These are phyloP conservation scores for Dillenia turbinata DNA, from an alignment of 164 flowering plant species.

Conservation along the genomic window DNA sequence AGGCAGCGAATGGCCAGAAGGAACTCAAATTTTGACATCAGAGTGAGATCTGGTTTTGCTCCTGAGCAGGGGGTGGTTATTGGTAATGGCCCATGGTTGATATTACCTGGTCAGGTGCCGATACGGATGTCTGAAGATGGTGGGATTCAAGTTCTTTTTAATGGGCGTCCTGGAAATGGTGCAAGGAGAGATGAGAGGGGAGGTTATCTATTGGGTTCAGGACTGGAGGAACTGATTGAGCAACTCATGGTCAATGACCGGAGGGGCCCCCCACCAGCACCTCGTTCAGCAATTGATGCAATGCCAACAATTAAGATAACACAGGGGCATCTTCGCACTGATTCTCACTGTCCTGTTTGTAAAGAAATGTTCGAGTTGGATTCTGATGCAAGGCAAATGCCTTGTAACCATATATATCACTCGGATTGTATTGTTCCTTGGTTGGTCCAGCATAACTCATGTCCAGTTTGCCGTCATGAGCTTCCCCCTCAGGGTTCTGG, in stretches of 20 bases:
- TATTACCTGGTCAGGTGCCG: slow-evolving; percentile 78
- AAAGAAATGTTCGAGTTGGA: slow-evolving; percentile 74
- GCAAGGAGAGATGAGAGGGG: slow-evolving; percentile 53
- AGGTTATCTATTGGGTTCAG: slow-evolving; percentile 78
- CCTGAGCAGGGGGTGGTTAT: slow-evolving; percentile 11
- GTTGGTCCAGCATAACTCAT: slow-evolving; percentile 78
- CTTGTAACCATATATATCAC: slow-evolving; percentile 78
- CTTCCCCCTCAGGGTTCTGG: slow-evolving; percentile 38
- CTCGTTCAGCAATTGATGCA: slow-evolving; percentile 65
- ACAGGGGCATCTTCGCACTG: slow-evolving; percentile 65
- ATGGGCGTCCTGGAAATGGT: slow-evolving; percentile 62
- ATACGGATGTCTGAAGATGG: slow-evolving; percentile 51
- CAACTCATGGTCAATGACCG: slow-evolving; percentile 49
- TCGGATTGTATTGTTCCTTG: slow-evolving; percentile 86
- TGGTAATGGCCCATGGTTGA: slow-evolving; percentile 54
- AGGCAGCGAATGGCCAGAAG: slow-evolving; percentile 51
- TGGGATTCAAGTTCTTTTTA: slow-evolving; percentile 57
- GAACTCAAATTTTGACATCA: slow-evolving; percentile 31
- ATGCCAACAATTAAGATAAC: slow-evolving; percentile 76
- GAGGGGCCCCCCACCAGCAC: slow-evolving; percentile 76
- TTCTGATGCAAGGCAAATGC: slow-evolving; percentile 69
- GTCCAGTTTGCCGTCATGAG: slow-evolving; percentile 86
- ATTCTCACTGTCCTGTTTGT: slow-evolving; percentile 80
- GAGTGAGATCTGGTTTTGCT: slow-evolving; percentile 27
- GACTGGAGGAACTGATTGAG: slow-evolving; percentile 75